Evolutionary conservation across 306 rosid species (phyloP).

Genomic region (Quercus glauca): DNA sequence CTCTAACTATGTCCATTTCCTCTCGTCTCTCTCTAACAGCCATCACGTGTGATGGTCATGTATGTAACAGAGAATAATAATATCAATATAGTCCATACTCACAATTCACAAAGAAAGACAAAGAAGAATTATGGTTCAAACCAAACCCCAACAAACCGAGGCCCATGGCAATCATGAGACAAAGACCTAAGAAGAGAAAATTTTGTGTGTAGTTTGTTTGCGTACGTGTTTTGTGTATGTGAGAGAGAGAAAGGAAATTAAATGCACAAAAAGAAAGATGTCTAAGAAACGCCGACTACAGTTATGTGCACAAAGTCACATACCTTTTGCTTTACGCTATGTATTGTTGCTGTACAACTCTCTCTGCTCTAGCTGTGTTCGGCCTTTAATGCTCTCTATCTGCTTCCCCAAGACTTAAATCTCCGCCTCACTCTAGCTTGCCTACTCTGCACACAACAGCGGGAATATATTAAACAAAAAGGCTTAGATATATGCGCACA

Average conservation of each 20-base stretch:
- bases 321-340: slow-evolving; percentile 38
- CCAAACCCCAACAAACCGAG: background rate
- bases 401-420: background rate
- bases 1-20: no score
- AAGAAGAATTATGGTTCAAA: background rate
- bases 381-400: slow-evolving; percentile 27
- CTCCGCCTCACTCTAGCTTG: slow-evolving; percentile 4
- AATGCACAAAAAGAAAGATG: background rate
- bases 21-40: no score
- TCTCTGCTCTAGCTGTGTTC: background rate
- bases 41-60: background rate
- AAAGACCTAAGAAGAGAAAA: background rate
- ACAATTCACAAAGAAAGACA: background rate
- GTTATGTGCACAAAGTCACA: slow-evolving; percentile 5
- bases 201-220: no score
- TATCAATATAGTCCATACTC: background rate
- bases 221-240: background rate
- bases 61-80: background rate
- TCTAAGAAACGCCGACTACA: slow-evolving; percentile 1
- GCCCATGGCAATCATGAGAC: slow-evolving; percentile 23
- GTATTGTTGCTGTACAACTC: slow-evolving; percentile 1
- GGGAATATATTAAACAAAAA: slow-evolving; percentile 1
- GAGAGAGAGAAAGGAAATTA: background rate
- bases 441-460: slow-evolving; percentile 8
- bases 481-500: slow-evolving; percentile 2